Evolutionary conservation across 2,329 filamentous ascomycete species (phyloP).

Genomic region (Nemania sp.): DNA sequence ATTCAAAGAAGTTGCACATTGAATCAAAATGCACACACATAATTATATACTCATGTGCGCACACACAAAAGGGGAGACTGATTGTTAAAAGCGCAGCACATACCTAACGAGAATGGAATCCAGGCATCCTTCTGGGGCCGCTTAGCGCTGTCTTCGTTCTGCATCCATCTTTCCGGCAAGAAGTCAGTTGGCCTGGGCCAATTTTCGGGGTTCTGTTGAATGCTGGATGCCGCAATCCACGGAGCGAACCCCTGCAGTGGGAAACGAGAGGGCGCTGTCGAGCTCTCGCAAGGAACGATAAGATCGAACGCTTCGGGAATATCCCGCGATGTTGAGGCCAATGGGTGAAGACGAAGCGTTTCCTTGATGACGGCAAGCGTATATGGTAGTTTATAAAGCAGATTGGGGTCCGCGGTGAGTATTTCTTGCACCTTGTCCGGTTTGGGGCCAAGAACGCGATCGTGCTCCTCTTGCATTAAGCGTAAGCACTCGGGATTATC

Average conservation of each 20-base stretch:
- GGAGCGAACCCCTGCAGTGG: background rate
- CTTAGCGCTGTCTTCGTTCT: background rate
- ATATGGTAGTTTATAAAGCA: conserved; percentile 5
- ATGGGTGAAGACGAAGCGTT: conserved; percentile 4
- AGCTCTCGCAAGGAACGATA: too few relatives aligned
- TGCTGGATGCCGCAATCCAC: background rate
- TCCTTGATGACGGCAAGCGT: conserved; percentile 12
- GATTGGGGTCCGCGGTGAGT: background rate
- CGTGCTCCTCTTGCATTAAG: conserved; percentile 17
- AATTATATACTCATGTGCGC: too few relatives aligned
- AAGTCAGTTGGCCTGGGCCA: background rate
- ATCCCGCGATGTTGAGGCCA: background rate
- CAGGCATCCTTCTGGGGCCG: background rate
- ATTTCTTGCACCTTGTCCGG: background rate
- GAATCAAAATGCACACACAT: too few relatives aligned
- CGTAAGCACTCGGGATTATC: conserved; percentile 6
- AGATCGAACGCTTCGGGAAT: too few relatives aligned
- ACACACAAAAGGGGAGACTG: too few relatives aligned
- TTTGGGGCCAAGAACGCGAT: conserved; percentile 12
- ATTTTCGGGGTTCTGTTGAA: background rate
- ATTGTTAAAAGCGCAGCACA: too few relatives aligned
- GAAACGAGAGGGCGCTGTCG: too few relatives aligned
- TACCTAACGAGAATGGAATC: background rate
- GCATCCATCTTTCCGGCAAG: background rate
- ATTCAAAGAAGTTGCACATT: too few relatives aligned